Evolutionary conservation across 2,329 filamentous ascomycete genomes (phyloP), one percentile per base, ranked within the genome.

Genomic region (Waltergamsia citrina): DNA sequence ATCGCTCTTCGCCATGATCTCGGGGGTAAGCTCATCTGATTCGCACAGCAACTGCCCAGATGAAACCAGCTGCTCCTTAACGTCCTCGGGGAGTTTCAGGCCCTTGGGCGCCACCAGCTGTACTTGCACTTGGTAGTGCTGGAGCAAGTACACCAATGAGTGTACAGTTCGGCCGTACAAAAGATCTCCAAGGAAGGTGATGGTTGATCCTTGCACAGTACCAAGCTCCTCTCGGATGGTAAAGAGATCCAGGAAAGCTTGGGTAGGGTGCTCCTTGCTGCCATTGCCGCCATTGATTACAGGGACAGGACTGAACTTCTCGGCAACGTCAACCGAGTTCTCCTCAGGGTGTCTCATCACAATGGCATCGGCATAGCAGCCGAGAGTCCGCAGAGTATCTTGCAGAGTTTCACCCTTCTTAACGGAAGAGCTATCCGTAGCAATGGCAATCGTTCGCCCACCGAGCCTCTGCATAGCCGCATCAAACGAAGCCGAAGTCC

Each of bases 261-360:
- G 92, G 0, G 92, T 98, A 1, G 92, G 92, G 62, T 98, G 92
- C 65, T 98, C 92, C 49, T 85, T 80, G 61, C 83, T 87, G 43
- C 92, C 92, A 56, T 98, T 98, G 33, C 92, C 92, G 43, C 87
- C 92, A 55, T 98, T 98, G 69, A 98, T 90, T 51, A 98, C 79
- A 2, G 92, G 92, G 1, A 95, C 85, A 12, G 81, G 78, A 28
- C 85, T 87, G 65, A 81, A 94, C 55, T 88, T 90, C 49, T 82
- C 80, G 1, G 90, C 92, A 33, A 82, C 74, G 33, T 87, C 78
- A 18, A 86, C 85, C 40, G 83, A 87, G 43, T 69, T 72, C 53
- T 88, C 84, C 32, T 85, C 75, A 3, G 92, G 90, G 57, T 98
- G 92, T 35, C 92, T 87, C 30, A 98, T 77, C n/a, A 98, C 87